phyloP scores from a whole-genome alignment of 1,284 basidiomycete species.

The Entoloma clypeatum region DNA sequence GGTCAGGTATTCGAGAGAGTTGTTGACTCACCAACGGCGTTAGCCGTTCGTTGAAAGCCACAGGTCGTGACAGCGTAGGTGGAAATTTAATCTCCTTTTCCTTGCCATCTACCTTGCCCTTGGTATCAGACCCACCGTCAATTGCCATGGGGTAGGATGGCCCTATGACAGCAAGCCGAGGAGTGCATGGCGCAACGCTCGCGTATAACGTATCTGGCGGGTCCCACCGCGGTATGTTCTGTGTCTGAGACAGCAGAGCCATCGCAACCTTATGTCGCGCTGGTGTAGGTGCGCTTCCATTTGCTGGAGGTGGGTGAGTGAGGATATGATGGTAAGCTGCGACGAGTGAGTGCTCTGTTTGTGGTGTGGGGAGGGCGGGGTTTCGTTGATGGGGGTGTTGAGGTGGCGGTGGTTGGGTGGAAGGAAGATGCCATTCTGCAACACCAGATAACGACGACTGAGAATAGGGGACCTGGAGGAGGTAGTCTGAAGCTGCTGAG shows the following conservation, averaged over 20 bases:
- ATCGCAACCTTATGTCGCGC: conserved; percentile 67
- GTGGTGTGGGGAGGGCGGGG: conserved; percentile 38
- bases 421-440: conserved; percentile 65
- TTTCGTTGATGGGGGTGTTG: conserved; percentile 21
- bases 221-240: conserved; percentile 62
- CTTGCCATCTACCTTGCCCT: conserved; percentile 27
- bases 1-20: conserved; percentile 53
- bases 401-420: conserved; percentile 27
- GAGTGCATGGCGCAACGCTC: conserved; percentile 49
- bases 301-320: conserved; percentile 51
- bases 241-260: conserved; percentile 54
- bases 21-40: conserved; percentile 51
- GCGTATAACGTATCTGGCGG: conserved; percentile 60
- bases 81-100: conserved; percentile 52
- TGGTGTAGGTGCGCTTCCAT: conserved; percentile 45
- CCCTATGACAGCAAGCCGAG: conserved; percentile 51
- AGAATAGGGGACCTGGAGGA: conserved; percentile 63
- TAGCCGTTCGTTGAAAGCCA: conserved; percentile 50
- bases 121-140: conserved; percentile 22
- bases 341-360: conserved; percentile 58
- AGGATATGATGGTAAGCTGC: conserved; percentile 70
- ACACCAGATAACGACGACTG: conserved; percentile 60
- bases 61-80: conserved; percentile 45
- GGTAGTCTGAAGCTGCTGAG: conserved; percentile 58
- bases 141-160: conserved; percentile 53